A percentile compares a stretch with the other conserved stretches of the same genome.
Conservation (phyloP, 23 red algal genomes). For the Porphyridium purpureum region DNA sequence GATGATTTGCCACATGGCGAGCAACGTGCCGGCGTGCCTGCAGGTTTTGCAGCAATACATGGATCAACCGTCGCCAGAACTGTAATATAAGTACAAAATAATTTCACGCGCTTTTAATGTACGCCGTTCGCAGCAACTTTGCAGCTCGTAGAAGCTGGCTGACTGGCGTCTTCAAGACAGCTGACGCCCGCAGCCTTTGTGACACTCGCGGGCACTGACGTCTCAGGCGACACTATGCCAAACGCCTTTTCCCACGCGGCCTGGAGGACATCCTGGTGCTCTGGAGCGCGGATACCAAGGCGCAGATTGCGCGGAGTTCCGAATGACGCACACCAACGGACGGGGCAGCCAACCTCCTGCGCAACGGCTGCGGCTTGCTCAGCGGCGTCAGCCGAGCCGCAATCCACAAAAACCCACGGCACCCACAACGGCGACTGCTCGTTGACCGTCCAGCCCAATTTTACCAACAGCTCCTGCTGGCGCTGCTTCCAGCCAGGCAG, state of each 20-base stretch:
- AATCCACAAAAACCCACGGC: constrained; percentile 76
- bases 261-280: constrained; percentile 62
- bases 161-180: too few species aligned
- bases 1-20: too few species aligned
- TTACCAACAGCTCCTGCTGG: constrained; percentile 14
- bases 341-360: constrained; percentile 56
- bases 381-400: constrained; percentile 24
- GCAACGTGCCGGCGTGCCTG: too few species aligned
- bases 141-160: too few species aligned
- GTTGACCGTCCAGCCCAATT: constrained; percentile 63
- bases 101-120: too few species aligned
- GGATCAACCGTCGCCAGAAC: too few species aligned
- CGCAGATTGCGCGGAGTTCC: constrained; percentile 51
- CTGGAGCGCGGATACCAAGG: constrained; percentile 59
- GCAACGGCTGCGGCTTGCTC: constrained; percentile 37
- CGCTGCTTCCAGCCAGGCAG: constrained; percentile 48
- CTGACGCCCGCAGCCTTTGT: too few species aligned
- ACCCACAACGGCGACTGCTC: constrained; percentile 46
- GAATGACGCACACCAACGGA: constrained; percentile 75
- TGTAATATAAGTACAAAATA: too few species aligned
- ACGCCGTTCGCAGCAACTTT: too few species aligned
- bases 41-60: too few species aligned
- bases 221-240: too few species aligned
- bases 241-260: constrained; percentile 38
- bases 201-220: too few species aligned